Conservation (phyloP, 345 rosid genomes). For the Theobroma cacao region DNA sequence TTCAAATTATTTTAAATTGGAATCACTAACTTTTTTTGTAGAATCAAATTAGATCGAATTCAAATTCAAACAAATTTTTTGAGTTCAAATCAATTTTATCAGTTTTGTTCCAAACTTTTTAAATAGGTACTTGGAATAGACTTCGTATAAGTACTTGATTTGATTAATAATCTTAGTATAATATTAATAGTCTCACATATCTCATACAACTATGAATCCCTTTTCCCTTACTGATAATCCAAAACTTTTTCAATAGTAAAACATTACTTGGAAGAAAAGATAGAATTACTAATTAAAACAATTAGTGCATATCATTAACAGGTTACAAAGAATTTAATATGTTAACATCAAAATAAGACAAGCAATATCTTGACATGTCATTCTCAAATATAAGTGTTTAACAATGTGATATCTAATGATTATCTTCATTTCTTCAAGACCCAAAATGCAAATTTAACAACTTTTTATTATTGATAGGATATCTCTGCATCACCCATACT, state of each 20-base stretch:
- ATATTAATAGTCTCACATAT: too few species aligned
- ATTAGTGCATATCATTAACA: neutral
- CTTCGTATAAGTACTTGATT: neutral
- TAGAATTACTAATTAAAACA: neutral
- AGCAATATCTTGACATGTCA: neutral
- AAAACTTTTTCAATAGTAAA: too few species aligned
- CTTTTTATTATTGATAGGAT: neutral
- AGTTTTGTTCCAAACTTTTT: too few species aligned
- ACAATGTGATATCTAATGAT: neutral
- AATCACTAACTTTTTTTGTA: too few species aligned
- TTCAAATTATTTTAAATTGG: too few species aligned
- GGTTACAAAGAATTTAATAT: neutral
- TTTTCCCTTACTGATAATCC: neutral
- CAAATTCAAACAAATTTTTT: too few species aligned
- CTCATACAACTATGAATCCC: too few species aligned
- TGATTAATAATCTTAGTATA: neutral
- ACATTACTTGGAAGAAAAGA: neutral
- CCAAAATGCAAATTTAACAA: neutral
- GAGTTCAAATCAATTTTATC: too few species aligned
- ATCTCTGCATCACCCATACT: neutral
- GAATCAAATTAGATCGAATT: too few species aligned
- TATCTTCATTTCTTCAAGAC: neutral
- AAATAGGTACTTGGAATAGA: neutral
- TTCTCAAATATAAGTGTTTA: neutral
- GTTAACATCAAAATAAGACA: neutral